A percentile compares a stretch with the other conserved stretches of the same genome.
Evolutionary conservation across 805 yeast genomes (phyloP).

Genomic region (Saccharomycodes ludwigii): DNA sequence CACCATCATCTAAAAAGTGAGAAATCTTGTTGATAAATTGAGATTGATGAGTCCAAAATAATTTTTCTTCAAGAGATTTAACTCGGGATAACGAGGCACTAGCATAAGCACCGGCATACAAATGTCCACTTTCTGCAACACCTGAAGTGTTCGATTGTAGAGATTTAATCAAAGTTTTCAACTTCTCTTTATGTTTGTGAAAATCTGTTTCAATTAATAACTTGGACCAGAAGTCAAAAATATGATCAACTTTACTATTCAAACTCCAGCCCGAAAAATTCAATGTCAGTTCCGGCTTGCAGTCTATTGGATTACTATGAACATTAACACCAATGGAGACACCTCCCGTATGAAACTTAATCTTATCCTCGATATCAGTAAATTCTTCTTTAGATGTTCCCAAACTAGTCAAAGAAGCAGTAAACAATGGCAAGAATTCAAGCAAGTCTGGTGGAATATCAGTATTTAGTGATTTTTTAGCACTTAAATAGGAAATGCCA

Average conservation of each 20-base stretch:
- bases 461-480: constrained; percentile 44
- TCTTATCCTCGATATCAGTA: constrained; percentile 75
- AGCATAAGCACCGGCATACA: constrained; percentile 62
- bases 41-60: constrained; percentile 71
- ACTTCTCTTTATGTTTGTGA: constrained; percentile 45
- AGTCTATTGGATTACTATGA: constrained; percentile 41
- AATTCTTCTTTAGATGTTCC: constrained; percentile 68
- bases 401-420: constrained; percentile 68
- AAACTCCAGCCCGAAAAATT: constrained; percentile 58
- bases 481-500: constrained; percentile 68
- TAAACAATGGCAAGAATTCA: constrained; percentile 64
- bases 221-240: constrained; percentile 57
- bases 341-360: constrained; percentile 79
- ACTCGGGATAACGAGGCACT: constrained; percentile 49
- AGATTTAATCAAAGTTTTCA: constrained; percentile 60
- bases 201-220: constrained; percentile 61
- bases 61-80: constrained; percentile 46
- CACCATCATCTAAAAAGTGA: constrained; percentile 35
- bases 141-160: constrained; percentile 63
- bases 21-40: constrained; percentile 53
- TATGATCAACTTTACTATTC: constrained; percentile 44
- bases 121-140: constrained; percentile 81
- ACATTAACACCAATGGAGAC: constrained; percentile 49
- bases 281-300: constrained; percentile 36
- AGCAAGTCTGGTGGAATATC: constrained; percentile 48